Evolutionary conservation across 177 flowering plant species (phyloP).

Genomic region (Vitis hybrid): DNA sequence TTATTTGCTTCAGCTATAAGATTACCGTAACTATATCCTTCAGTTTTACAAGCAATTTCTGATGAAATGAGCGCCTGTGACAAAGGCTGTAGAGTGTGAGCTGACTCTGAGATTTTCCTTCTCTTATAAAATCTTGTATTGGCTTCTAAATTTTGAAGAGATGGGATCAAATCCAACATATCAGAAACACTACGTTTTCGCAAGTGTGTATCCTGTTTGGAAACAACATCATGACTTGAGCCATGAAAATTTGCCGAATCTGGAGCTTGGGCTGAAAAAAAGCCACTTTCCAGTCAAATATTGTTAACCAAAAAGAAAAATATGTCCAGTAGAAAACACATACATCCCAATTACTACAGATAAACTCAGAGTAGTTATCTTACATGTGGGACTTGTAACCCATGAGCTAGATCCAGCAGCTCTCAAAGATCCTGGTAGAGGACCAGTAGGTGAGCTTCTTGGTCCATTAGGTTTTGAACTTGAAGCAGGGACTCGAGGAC

Average conservation of each 20-base stretch:
- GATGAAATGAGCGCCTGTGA: slow-evolving; percentile 29
- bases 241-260: slow-evolving; percentile 37
- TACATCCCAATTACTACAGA: slow-evolving; percentile 10
- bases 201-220: slow-evolving; percentile 37
- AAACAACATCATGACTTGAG: slow-evolving; percentile 31
- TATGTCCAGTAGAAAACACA: slow-evolving; percentile 4
- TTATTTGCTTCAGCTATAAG: slow-evolving; percentile 89
- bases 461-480: slow-evolving; percentile 40
- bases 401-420: slow-evolving; percentile 42
- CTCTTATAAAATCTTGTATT: slow-evolving; percentile 43
- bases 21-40: slow-evolving; percentile 62
- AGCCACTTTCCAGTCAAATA: slow-evolving; percentile 11
- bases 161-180: slow-evolving; percentile 67
- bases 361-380: slow-evolving; percentile 33
- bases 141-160: slow-evolving; percentile 48
- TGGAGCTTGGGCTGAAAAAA: slow-evolving; percentile 56
- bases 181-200: slow-evolving; percentile 75
- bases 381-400: slow-evolving; percentile 60
- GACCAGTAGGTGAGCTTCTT: slow-evolving; percentile 35
- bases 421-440: slow-evolving; percentile 31
- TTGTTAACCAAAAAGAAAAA: neutral
- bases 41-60: slow-evolving; percentile 39
- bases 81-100: slow-evolving; percentile 17
- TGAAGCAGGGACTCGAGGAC: slow-evolving; percentile 30
- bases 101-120: slow-evolving; percentile 46